phyloP scores from a whole-genome alignment of 1,139 yeast genomes.

The Protomyces macrosporus region DNA sequence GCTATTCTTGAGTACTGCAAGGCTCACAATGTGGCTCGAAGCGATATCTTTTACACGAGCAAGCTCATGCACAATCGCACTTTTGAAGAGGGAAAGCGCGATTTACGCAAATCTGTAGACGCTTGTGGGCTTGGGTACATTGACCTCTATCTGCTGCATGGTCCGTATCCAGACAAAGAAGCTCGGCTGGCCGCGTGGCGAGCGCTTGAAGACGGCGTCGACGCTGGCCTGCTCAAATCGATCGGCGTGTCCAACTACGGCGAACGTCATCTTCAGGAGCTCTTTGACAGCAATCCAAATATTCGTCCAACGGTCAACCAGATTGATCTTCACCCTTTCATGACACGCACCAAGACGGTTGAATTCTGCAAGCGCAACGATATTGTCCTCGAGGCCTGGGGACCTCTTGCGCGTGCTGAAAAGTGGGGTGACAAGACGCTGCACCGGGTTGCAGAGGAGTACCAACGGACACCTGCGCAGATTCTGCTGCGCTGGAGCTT shows the following conservation, averaged over 20 bases:
- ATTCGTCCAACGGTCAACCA: slow-evolving; percentile 50
- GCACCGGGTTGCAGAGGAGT: slow-evolving; percentile 41
- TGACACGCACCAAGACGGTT: slow-evolving; percentile 49
- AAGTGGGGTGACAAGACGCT: slow-evolving; percentile 52
- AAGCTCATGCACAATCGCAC: slow-evolving; percentile 44
- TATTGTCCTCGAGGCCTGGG: slow-evolving; percentile 60
- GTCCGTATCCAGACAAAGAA: slow-evolving; percentile 38
- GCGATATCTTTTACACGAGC: slow-evolving; percentile 66
- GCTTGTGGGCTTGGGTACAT: slow-evolving; percentile 51
- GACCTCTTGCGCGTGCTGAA: slow-evolving; percentile 63
- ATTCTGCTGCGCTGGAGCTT: slow-evolving; percentile 45
- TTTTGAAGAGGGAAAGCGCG: slow-evolving; percentile 52
- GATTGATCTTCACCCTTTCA: slow-evolving; percentile 52
- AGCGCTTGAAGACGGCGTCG: slow-evolving; percentile 45
- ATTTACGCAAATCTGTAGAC: slow-evolving; percentile 48
- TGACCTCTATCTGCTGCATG: slow-evolving; percentile 44
- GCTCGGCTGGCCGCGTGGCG: slow-evolving; percentile 43
- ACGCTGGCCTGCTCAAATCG: slow-evolving; percentile 39
- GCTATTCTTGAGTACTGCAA: slow-evolving; percentile 52
- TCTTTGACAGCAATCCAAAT: slow-evolving; percentile 37
- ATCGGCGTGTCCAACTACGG: slow-evolving; percentile 48
- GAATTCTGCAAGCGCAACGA: slow-evolving; percentile 50
- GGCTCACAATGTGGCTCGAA: slow-evolving; percentile 46
- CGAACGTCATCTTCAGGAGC: slow-evolving; percentile 42
- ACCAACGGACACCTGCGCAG: slow-evolving; percentile 44